Percentiles rank a stretch among this genome's conserved stretches.
phyloP scores from a whole-genome alignment of 208 protist genomes.

The Leishmania gerbilli region DNA sequence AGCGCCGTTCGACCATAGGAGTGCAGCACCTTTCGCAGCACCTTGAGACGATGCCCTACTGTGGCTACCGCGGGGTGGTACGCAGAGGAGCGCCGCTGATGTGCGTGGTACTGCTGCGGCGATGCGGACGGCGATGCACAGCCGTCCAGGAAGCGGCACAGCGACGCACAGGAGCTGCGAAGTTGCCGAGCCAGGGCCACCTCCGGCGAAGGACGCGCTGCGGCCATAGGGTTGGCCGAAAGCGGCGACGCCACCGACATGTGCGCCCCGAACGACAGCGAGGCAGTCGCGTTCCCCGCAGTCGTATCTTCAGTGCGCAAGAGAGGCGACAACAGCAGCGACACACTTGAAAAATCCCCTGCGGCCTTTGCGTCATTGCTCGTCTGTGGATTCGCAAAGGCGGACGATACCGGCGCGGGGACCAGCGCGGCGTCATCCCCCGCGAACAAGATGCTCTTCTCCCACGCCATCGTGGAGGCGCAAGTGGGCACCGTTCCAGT shows the following conservation, averaged over 20 bases:
- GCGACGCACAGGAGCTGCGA: slow-evolving; percentile 4
- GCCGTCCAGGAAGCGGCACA: slow-evolving; percentile 9
- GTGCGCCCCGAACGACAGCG: neutral
- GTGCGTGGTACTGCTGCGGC: neutral
- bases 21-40: slow-evolving; percentile 53
- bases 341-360: neutral
- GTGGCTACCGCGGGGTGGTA: neutral
- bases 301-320: neutral
- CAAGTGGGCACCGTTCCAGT: neutral
- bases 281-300: neutral
- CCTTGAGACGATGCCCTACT: slow-evolving; percentile 37
- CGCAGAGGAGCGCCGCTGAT: slow-evolving; percentile 1
- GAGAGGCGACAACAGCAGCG: neutral
- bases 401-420: neutral
- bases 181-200: slow-evolving; percentile 9
- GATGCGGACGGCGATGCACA: neutral
- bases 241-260: neutral
- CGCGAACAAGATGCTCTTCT: slow-evolving; percentile 4
- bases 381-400: neutral
- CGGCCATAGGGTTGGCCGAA: no score
- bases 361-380: neutral
- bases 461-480: slow-evolving; percentile 4
- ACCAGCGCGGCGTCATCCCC: neutral
- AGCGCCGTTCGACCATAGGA: slow-evolving; percentile 80
- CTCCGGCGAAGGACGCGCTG: slow-evolving; percentile 1